A percentile compares a stretch with the other conserved stretches of the same genome.
Evolutionary conservation across 2,329 filamentous ascomycete genomes (phyloP).

Genomic region (Verruconis gallopava): DNA sequence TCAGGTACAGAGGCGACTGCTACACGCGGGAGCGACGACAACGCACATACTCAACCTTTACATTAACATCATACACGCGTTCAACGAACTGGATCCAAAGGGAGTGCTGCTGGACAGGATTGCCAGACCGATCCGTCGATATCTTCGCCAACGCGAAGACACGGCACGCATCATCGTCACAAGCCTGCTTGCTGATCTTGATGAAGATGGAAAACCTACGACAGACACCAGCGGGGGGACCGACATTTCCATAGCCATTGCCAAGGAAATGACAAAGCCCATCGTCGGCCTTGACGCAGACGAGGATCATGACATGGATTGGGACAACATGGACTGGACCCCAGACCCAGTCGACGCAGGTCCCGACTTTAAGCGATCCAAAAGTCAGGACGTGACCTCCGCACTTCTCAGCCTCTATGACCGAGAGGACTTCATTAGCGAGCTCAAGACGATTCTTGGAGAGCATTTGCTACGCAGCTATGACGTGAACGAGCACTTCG

Average conservation of each 20-base stretch:
- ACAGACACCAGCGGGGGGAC: constrained; percentile 36
- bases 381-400: constrained; percentile 80
- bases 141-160: constrained; percentile 63
- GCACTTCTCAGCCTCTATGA: constrained; percentile 82
- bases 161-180: constrained; percentile 66
- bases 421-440: constrained; percentile 86
- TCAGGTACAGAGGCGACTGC: constrained; percentile 50
- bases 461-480: constrained; percentile 60
- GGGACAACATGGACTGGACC: constrained; percentile 85
- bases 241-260: constrained; percentile 55
- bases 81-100: constrained; percentile 62
- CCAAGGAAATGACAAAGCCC: constrained; percentile 51
- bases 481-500: constrained; percentile 49
- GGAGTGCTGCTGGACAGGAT: constrained; percentile 66
- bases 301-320: constrained; percentile 57
- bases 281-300: constrained; percentile 41
- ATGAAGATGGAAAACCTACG: constrained; percentile 26
- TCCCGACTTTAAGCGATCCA: constrained; percentile 76
- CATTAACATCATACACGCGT: constrained; percentile 65
- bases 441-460: constrained; percentile 80
- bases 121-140: constrained; percentile 59
- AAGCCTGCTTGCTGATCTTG: constrained; percentile 53
- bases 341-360: constrained; percentile 89
- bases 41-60: constrained; percentile 65
- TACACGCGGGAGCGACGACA: constrained; percentile 66